A percentile compares a stretch with the other conserved stretches of the same genome.
Evolutionary conservation across 1,284 basidiomycete species (phyloP).

Genomic region (Pisolithus thermaeus): DNA sequence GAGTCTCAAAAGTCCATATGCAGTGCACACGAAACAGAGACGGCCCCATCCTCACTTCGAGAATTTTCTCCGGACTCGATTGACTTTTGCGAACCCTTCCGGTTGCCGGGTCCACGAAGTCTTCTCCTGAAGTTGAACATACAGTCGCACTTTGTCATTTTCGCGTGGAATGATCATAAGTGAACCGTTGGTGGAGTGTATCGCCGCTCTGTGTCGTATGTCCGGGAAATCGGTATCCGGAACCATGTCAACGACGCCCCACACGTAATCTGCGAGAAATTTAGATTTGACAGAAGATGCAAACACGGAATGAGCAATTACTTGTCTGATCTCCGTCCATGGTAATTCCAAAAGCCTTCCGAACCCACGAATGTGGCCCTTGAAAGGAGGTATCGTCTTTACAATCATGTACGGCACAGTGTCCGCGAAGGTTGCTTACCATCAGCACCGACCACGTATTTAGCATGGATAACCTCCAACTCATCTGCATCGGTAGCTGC

Average conservation of each 20-base stretch:
- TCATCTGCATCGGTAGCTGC: conserved; percentile 22
- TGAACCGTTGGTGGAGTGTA: conserved; percentile 49
- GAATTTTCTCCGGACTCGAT: conserved; percentile 35
- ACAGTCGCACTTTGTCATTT: conserved; percentile 36
- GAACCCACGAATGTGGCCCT: conserved; percentile 60
- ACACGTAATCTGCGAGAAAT: conserved; percentile 40
- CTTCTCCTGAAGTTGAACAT: conserved; percentile 40
- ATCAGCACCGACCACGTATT: conserved; percentile 53
- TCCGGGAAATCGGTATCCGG: conserved; percentile 58
- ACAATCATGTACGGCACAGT: not conserved
- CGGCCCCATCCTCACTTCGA: conserved; percentile 22
- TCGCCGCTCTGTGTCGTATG: conserved; percentile 39
- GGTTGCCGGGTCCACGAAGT: conserved; percentile 26
- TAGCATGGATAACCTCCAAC: conserved; percentile 45
- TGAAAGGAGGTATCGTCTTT: not conserved
- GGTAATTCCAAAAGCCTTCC: conserved; percentile 42
- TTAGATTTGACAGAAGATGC: not conserved
- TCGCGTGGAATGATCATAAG: conserved; percentile 31
- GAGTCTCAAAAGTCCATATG: not conserved
- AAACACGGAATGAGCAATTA: conserved; percentile 11
- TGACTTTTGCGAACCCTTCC: conserved; percentile 38
- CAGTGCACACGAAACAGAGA: not conserved
- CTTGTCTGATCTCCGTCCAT: conserved; percentile 58
- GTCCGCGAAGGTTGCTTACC: conserved; percentile 23
- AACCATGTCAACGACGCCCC: conserved; percentile 52